phyloP scores from a whole-genome alignment of 257 asterid genomes.

The Phtheirospermum japonicum region DNA sequence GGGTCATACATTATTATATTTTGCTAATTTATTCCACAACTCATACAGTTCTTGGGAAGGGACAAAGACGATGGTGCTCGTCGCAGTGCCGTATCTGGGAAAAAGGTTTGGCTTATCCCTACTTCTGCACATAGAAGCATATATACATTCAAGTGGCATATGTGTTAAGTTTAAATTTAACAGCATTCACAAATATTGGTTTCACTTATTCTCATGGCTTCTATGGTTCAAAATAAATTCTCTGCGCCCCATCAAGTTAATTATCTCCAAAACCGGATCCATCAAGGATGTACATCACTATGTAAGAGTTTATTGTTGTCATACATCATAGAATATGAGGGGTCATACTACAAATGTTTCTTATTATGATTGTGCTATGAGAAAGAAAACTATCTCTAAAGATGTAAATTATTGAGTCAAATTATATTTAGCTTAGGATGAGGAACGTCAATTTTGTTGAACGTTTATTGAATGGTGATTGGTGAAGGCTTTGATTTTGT shows the following conservation, averaged over 20 bases:
- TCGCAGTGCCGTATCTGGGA: conserved; percentile 97
- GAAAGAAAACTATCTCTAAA: not conserved
- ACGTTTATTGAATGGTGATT: not conserved
- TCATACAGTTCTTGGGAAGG: conserved; percentile 75
- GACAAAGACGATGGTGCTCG: conserved; percentile 84
- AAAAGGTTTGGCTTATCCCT: conserved; percentile 52
- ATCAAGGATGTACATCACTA: not conserved
- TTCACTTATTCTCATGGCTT: conserved; percentile 16
- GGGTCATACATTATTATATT: not conserved
- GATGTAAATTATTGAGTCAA: not conserved
- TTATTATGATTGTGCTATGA: not conserved
- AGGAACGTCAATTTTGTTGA: not conserved
- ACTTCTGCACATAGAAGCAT: conserved; percentile 10
- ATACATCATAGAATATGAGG: not conserved
- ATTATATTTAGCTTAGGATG: not conserved
- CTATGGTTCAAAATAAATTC: conserved; percentile 15
- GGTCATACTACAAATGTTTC: not conserved
- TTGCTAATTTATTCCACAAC: conserved; percentile 25
- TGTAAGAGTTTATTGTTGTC: not conserved
- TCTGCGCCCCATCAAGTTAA: conserved; percentile 8
- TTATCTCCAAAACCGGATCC: conserved; percentile 3
- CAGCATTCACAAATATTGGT: conserved; percentile 1
- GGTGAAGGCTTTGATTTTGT: not conserved
- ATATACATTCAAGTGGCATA: conserved; percentile 13
- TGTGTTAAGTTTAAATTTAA: conserved; percentile 9